phyloP scores from a whole-genome alignment of 2,329 filamentous ascomycete genomes.

The Hymenoscyphus fructigenus region DNA sequence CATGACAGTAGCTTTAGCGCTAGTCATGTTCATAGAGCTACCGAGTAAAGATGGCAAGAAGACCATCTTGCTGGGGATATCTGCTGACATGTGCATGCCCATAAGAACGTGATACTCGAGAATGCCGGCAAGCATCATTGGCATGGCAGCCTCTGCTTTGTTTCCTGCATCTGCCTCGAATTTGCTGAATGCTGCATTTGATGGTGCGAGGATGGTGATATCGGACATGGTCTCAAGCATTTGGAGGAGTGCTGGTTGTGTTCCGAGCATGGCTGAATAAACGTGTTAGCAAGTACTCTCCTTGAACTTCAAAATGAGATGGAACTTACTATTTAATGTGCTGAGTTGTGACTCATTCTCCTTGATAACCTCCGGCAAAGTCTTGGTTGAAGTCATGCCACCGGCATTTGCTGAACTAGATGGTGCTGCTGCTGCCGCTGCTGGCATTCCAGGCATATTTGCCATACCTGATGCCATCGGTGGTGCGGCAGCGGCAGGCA shows the following conservation, averaged over 20 bases:
- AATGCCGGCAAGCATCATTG: conserved; percentile 34
- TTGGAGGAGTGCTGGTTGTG: conserved; percentile 10
- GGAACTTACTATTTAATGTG: background rate
- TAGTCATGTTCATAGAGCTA: background rate
- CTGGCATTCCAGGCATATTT: background rate
- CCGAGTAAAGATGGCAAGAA: conserved; percentile 44
- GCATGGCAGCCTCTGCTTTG: conserved; percentile 33
- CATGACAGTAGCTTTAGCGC: background rate
- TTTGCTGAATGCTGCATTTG: conserved; percentile 34
- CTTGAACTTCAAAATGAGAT: background rate
- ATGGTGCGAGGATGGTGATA: conserved; percentile 48
- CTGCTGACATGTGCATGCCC: conserved; percentile 9
- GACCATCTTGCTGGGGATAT: conserved; percentile 36
- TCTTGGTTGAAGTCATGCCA: background rate
- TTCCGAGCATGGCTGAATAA: conserved; percentile 10
- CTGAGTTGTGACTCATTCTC: background rate
- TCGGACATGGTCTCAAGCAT: conserved; percentile 39
- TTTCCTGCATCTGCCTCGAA: conserved; percentile 27
- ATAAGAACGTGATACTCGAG: conserved; percentile 34
- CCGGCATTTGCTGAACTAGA: background rate
- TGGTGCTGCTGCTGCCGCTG: background rate
- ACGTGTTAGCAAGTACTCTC: background rate
- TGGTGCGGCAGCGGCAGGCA: background rate
- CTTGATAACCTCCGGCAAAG: background rate
- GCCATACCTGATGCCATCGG: background rate